Conservation (phyloP, 495 filamentous ascomycete genomes). For the Penicillium fimorum region DNA sequence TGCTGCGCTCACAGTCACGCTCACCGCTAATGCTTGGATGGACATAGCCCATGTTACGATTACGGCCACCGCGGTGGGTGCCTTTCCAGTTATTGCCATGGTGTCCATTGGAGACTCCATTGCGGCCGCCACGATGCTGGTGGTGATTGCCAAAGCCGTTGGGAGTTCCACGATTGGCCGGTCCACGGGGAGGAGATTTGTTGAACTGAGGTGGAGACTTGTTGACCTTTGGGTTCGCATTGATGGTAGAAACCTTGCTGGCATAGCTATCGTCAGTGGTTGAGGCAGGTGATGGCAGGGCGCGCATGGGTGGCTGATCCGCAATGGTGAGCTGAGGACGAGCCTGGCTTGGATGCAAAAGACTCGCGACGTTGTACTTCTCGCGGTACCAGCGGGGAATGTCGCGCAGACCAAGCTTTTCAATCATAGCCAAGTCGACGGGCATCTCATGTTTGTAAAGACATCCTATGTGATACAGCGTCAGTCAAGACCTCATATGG, state of each 20-base stretch:
- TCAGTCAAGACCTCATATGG: slow-evolving; percentile 10
- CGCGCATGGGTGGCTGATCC: slow-evolving; percentile 15
- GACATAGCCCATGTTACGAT: neutral
- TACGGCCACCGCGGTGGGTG: neutral
- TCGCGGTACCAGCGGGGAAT: slow-evolving; percentile 59
- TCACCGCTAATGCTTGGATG: neutral
- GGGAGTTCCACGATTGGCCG: neutral
- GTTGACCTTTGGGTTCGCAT: neutral
- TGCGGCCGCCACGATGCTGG: neutral
- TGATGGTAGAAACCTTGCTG: neutral
- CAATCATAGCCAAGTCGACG: slow-evolving; percentile 54
- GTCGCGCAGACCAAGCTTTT: slow-evolving; percentile 57
- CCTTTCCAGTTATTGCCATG: neutral
- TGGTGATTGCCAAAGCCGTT: neutral
- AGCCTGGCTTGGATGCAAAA: slow-evolving; percentile 21
- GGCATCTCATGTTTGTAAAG: slow-evolving; percentile 89
- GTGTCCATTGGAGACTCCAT: neutral
- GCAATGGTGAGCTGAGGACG: slow-evolving; percentile 14
- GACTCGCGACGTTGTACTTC: slow-evolving; percentile 35
- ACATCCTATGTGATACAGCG: slow-evolving; percentile 51
- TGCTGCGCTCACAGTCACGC: neutral
- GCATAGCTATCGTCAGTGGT: neutral
- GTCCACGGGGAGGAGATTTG: slow-evolving; percentile 8
- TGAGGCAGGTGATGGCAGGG: slow-evolving; percentile 14
- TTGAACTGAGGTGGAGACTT: neutral